Conservation (phyloP, 2,329 filamentous ascomycete species). For the Talaromyces amestolkiae region DNA sequence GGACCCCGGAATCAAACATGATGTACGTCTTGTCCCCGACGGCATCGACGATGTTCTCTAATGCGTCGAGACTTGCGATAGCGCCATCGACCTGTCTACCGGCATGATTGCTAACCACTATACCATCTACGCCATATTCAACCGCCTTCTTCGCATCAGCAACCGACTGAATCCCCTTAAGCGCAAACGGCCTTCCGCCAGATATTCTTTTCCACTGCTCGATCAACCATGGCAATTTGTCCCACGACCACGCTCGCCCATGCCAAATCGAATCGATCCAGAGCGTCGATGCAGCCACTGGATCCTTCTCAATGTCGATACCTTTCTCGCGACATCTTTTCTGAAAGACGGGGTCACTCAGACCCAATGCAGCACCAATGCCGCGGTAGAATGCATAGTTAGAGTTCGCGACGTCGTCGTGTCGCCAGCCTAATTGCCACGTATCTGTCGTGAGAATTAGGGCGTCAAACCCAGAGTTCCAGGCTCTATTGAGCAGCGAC, state of each 20-base stretch:
- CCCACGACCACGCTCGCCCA: slow-evolving; percentile 62
- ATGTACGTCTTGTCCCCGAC: slow-evolving; percentile 53
- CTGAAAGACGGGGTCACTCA: slow-evolving; percentile 60
- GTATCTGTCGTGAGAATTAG: slow-evolving; percentile 63
- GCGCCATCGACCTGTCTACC: slow-evolving; percentile 64
- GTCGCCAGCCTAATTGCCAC: slow-evolving; percentile 62
- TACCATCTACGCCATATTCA: slow-evolving; percentile 59
- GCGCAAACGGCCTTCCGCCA: slow-evolving; percentile 56
- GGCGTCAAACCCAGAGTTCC: slow-evolving; percentile 55
- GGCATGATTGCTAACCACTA: slow-evolving; percentile 70
- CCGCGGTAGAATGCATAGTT: slow-evolving; percentile 66
- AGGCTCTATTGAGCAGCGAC: slow-evolving; percentile 56
- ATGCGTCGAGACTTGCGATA: slow-evolving; percentile 57
- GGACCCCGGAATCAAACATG: slow-evolving; percentile 61
- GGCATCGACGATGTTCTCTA: slow-evolving; percentile 57
- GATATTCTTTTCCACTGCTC: slow-evolving; percentile 55
- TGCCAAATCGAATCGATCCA: slow-evolving; percentile 69
- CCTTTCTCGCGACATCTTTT: slow-evolving; percentile 50
- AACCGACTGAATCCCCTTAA: slow-evolving; percentile 70
- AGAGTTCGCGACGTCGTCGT: slow-evolving; percentile 55
- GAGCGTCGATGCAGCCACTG: slow-evolving; percentile 55
- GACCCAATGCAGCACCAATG: slow-evolving; percentile 54
- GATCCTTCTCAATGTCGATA: slow-evolving; percentile 54
- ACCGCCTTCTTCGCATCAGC: slow-evolving; percentile 62
- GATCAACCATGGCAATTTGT: slow-evolving; percentile 64